These are phyloP conservation scores for Ceratocystis alfenasii DNA, from an alignment of 2,329 filamentous ascomycete genomes.

Conservation along the genomic window DNA sequence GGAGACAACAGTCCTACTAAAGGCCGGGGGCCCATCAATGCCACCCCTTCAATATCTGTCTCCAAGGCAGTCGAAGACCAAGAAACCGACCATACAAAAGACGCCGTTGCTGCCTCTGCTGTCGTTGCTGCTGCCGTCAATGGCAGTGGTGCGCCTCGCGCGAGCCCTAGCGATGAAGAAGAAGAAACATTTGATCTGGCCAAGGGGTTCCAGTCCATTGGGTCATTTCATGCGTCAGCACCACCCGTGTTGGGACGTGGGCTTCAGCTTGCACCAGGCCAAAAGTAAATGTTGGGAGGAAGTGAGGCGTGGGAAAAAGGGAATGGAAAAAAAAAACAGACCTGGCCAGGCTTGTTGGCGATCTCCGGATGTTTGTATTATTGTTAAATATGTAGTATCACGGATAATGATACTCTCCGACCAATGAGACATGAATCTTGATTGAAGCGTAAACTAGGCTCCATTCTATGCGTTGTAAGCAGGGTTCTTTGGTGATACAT, in stretches of 20 bases:
- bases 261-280: constrained; percentile 24
- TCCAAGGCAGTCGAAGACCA: constrained; percentile 27
- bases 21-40: constrained; percentile 25
- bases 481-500: too few relatives aligned
- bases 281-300: neutral
- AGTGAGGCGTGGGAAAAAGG: neutral
- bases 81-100: constrained; percentile 27
- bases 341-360: too few relatives aligned
- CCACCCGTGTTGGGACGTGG: constrained; percentile 32
- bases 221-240: constrained; percentile 46
- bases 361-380: too few relatives aligned
- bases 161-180: constrained; percentile 31
- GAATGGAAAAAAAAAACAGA: neutral
- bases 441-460: too few relatives aligned
- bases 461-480: too few relatives aligned
- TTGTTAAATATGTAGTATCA: too few relatives aligned
- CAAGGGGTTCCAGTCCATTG: constrained; percentile 55
- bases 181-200: constrained; percentile 47
- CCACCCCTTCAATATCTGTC: constrained; percentile 13
- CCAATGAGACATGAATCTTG: too few relatives aligned
- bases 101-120: constrained; percentile 20
- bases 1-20: constrained; percentile 14
- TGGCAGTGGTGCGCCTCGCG: constrained; percentile 5
- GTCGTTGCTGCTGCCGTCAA: constrained; percentile 22
- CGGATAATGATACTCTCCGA: too few relatives aligned